phyloP scores from a whole-genome alignment of 768 basidiomycete species.

The Phaeotremella skinneri region DNA sequence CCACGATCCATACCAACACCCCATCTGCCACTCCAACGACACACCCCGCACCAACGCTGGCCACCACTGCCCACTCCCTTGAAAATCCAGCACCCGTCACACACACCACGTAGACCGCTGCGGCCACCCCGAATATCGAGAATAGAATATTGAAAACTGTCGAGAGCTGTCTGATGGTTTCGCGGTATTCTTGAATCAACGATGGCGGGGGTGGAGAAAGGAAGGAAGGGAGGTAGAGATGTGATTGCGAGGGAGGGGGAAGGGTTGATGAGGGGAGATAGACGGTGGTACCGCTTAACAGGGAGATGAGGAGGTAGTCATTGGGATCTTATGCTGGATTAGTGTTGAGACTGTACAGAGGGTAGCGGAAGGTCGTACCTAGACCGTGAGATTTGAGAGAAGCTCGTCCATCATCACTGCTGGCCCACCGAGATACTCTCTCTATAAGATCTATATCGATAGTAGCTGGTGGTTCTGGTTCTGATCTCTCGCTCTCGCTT shows the following conservation, averaged over 20 bases:
- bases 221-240: conserved; percentile 36
- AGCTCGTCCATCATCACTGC: conserved; percentile 4
- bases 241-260: background rate
- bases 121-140: conserved; percentile 37
- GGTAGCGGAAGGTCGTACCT: conserved; percentile 10
- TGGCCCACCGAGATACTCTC: conserved; percentile 30
- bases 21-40: conserved; percentile 40
- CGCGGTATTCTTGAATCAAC: conserved; percentile 31
- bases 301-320: conserved; percentile 24
- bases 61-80: conserved; percentile 24
- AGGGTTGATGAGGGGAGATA: conserved; percentile 26
- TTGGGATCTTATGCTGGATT: conserved; percentile 22
- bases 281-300: conserved; percentile 40
- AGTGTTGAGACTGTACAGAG: background rate
- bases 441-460: conserved; percentile 24
- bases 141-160: conserved; percentile 44
- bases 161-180: conserved; percentile 24
- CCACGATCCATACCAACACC: conserved; percentile 36
- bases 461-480: conserved; percentile 16
- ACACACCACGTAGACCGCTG: conserved; percentile 36
- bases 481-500: too few relatives aligned
- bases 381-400: conserved; percentile 3
- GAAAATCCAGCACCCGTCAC: conserved; percentile 32
- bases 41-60: conserved; percentile 28
- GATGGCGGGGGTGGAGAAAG: conserved; percentile 24